A percentile compares a stretch with the other conserved stretches of the same genome.
Evolutionary conservation across 805 yeast genomes (phyloP).

Genomic region (Candida berthetii): DNA sequence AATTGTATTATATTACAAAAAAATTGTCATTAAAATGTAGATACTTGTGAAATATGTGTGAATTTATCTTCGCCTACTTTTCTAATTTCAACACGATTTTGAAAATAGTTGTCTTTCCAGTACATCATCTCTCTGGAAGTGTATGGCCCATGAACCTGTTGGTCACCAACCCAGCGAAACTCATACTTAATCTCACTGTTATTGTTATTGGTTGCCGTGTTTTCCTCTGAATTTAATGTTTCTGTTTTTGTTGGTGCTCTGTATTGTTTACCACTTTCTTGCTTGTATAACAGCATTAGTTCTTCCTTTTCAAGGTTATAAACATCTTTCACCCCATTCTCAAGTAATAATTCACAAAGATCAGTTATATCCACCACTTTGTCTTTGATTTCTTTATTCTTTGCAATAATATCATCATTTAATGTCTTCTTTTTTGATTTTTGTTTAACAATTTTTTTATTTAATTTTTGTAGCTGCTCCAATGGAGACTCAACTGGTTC

Average conservation of each 20-base stretch:
- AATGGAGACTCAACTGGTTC: constrained; percentile 56
- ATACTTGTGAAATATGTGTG: constrained; percentile 5
- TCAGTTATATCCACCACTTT: constrained; percentile 39
- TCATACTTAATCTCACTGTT: constrained; percentile 35
- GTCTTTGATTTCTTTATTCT: constrained; percentile 16
- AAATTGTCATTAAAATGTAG: no score
- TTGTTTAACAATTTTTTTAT: constrained; percentile 14
- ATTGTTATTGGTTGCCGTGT: no score
- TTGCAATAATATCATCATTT: constrained; percentile 9
- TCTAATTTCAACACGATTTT: constrained; percentile 35
- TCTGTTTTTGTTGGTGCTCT: constrained; percentile 14
- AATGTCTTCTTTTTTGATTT: constrained; percentile 9
- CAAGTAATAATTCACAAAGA: constrained; percentile 36
- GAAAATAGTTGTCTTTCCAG: constrained; percentile 45
- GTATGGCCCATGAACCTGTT: constrained; percentile 46
- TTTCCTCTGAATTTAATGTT: constrained; percentile 6
- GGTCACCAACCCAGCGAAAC: constrained; percentile 38
- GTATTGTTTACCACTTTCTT: constrained; percentile 35
- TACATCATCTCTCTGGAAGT: constrained; percentile 38
- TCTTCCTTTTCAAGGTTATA: constrained; percentile 56
- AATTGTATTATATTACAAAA: no score
- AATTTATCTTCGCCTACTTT: constrained; percentile 15
- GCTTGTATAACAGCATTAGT: constrained; percentile 36
- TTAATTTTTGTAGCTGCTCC: constrained; percentile 44
- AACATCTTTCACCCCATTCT: constrained; percentile 33